phyloP scores from a whole-genome alignment of 441 rosid genomes.

The Gossypium trilobum region DNA sequence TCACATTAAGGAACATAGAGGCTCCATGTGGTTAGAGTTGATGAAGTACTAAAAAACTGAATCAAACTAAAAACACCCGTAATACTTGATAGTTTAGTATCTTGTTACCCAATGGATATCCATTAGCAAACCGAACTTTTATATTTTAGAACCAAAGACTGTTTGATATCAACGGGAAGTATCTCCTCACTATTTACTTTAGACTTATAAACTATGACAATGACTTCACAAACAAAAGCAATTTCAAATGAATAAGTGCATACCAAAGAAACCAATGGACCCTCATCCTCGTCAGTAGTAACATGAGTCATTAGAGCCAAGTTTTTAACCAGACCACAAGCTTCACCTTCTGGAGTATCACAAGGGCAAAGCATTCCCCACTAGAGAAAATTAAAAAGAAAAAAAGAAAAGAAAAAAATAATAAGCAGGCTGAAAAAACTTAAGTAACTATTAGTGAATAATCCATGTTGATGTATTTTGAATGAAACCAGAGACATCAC shows the following conservation, averaged over 20 bases:
- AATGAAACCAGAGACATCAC: conserved; percentile 12
- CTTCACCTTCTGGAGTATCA: conserved; percentile 97
- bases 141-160: not conserved
- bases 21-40: not conserved
- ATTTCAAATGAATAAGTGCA: conserved; percentile 5
- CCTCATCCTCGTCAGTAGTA: conserved; percentile 90
- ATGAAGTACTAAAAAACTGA: not conserved
- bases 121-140: not conserved
- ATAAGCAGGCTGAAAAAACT: conserved; percentile 6
- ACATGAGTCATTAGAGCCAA: conserved; percentile 99
- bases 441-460: not conserved
- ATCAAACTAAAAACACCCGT: not conserved
- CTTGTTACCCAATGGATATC: not conserved
- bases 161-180: not conserved
- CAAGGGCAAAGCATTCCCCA: conserved; percentile 99
- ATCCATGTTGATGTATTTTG: not conserved
- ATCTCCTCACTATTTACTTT: not conserved
- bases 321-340: conserved; percentile 96
- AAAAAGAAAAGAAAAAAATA: conserved; percentile 5
- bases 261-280: conserved; percentile 76
- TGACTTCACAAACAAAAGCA: conserved; percentile 7
- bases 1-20: not conserved
- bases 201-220: not conserved
- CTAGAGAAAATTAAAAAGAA: conserved; percentile 30
- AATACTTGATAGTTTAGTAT: not conserved